These are phyloP conservation scores for Acrocalymma vagum DNA, from an alignment of 2,329 filamentous ascomycete genomes.

Conservation along the genomic window DNA sequence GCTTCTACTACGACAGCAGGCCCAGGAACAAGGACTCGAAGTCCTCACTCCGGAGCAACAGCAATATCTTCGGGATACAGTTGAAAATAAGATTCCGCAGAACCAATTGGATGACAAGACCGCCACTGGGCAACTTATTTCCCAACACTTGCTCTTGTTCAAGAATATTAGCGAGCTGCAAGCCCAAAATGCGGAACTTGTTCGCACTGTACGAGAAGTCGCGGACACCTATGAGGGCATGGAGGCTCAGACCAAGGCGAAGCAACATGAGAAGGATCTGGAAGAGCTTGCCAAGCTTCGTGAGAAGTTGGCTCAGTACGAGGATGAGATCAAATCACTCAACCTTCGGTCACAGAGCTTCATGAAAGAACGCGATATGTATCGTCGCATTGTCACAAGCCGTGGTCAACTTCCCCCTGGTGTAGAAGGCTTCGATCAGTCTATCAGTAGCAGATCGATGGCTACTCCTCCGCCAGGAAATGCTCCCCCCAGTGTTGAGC, in stretches of 20 bases:
- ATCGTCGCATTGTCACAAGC: conserved; percentile 90
- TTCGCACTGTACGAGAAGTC: conserved; percentile 83
- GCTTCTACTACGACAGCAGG: conserved; percentile 85
- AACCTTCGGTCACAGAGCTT: conserved; percentile 89
- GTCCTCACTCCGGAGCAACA: conserved; percentile 76
- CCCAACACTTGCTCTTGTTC: conserved; percentile 88
- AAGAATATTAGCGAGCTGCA: conserved; percentile 85
- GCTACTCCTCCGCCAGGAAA: conserved; percentile 57
- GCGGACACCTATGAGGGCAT: conserved; percentile 91
- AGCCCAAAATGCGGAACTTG: conserved; percentile 83
- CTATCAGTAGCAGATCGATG: conserved; percentile 61
- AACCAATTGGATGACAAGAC: conserved; percentile 72
- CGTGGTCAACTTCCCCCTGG: conserved; percentile 67
- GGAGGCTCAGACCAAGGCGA: conserved; percentile 73
- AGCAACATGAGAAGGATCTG: conserved; percentile 63
- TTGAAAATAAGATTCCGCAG: conserved; percentile 77
- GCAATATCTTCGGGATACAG: conserved; percentile 78
- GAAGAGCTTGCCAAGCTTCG: conserved; percentile 78
- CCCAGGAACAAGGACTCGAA: conserved; percentile 79
- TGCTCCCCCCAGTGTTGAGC: conserved; percentile 39
- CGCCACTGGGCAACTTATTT: conserved; percentile 88
- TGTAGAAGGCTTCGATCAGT: conserved; percentile 76
- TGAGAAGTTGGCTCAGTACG: conserved; percentile 77
- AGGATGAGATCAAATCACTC: conserved; percentile 85
- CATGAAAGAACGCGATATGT: conserved; percentile 96